Evolutionary conservation across 148 eudicot species (phyloP).

Genomic region (Pouteria glomerata): DNA sequence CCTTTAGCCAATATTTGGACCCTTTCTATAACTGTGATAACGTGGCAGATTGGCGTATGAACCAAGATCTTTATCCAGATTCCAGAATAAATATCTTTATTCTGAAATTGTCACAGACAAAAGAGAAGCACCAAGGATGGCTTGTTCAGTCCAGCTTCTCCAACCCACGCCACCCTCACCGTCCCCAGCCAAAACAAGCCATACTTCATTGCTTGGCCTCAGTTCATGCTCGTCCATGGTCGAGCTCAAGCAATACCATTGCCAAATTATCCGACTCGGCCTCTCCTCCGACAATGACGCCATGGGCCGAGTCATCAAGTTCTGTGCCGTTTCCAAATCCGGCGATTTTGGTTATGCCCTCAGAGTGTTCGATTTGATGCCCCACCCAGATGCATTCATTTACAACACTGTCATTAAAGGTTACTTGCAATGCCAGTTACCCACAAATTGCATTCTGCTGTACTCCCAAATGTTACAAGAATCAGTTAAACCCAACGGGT

Average conservation of each 20-base stretch:
- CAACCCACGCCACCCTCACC: conserved; percentile 12
- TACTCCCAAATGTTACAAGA: conserved; percentile 47
- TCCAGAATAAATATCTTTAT: not conserved
- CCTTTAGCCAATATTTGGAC: too few species aligned
- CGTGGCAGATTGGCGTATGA: too few species aligned
- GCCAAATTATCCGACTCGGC: conserved; percentile 59
- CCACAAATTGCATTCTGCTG: conserved; percentile 33
- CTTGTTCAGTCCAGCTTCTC: conserved; percentile 11
- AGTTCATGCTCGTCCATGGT: conserved; percentile 53
- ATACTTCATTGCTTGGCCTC: conserved; percentile 20
- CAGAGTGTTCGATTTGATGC: conserved; percentile 44
- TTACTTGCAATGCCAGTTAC: conserved; percentile 28
- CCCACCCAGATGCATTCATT: conserved; percentile 70
- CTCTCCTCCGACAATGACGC: conserved; percentile 51
- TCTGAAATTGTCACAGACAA: not conserved
- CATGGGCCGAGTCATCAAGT: conserved; percentile 61
- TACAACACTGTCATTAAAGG: conserved; percentile 63
- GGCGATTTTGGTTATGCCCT: conserved; percentile 58
- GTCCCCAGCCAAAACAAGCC: conserved; percentile 4
- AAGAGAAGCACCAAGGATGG: not conserved
- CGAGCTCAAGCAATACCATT: conserved; percentile 66
- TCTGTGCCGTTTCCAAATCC: conserved; percentile 43
- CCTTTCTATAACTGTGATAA: too few species aligned
- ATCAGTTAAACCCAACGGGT: conserved; percentile 49
- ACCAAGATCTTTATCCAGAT: too few species aligned